Conservation (phyloP, 1,284 basidiomycete genomes). For the Sporisorium scitamineum region DNA sequence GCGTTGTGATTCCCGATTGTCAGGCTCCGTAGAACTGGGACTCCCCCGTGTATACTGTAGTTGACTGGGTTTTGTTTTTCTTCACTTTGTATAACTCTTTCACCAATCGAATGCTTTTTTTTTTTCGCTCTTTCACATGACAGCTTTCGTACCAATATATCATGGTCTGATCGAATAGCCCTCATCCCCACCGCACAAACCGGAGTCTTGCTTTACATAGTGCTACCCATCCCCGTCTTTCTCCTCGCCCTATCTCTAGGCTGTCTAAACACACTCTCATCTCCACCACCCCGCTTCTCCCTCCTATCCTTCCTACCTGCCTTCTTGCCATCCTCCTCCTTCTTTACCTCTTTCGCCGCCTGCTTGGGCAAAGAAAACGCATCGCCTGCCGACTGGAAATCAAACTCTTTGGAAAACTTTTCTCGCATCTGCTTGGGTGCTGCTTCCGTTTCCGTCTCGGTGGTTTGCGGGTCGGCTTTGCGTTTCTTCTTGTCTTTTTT, state of each 20-base stretch:
- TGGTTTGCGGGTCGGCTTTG: too few relatives aligned
- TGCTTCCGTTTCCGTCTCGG: background rate
- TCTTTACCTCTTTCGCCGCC: background rate
- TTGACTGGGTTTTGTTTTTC: background rate
- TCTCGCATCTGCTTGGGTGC: conserved; percentile 16
- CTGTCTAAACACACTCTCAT: conserved; percentile 28
- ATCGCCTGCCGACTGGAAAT: conserved; percentile 22
- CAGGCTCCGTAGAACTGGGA: conserved; percentile 49
- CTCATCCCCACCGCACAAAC: background rate
- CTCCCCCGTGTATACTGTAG: too few relatives aligned
- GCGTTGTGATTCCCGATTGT: conserved; percentile 72
- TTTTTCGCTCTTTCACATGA: too few relatives aligned
- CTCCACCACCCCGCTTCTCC: background rate
- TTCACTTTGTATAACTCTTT: conserved; percentile 1
- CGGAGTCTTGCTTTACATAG: conserved; percentile 19
- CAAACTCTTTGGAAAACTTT: conserved; percentile 39
- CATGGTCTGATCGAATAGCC: background rate
- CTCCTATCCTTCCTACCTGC: conserved; percentile 1
- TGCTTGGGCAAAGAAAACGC: conserved; percentile 15
- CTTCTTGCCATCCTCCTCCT: background rate
- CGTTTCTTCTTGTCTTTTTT: conserved; percentile 47
- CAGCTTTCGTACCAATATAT: too few relatives aligned
- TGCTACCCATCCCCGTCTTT: conserved; percentile 36
- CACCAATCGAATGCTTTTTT: background rate
- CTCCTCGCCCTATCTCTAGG: conserved; percentile 36